Evolutionary conservation across 352 stramenopile species (phyloP).

Genomic region (Phytopythium aichiense): DNA sequence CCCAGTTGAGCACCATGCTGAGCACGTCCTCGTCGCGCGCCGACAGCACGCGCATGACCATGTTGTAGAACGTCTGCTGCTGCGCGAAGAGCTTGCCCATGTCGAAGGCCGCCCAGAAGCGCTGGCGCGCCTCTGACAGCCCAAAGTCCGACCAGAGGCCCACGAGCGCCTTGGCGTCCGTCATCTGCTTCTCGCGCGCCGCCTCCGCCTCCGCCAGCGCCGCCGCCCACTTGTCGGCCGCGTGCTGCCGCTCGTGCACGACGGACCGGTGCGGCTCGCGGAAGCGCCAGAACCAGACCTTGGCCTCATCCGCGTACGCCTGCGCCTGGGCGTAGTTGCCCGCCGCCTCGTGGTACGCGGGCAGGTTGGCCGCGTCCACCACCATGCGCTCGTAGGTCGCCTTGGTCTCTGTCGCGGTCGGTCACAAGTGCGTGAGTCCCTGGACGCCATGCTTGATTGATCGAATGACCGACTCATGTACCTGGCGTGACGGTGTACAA

Average conservation of each 20-base stretch:
- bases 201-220: constrained; percentile 53
- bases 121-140: constrained; percentile 61
- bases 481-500: constrained; percentile 49
- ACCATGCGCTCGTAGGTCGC: constrained; percentile 72
- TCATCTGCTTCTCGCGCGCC: constrained; percentile 67
- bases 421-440: neutral
- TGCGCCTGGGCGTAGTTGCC: constrained; percentile 47
- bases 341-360: constrained; percentile 73
- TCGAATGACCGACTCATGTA: neutral
- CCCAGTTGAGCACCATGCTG: constrained; percentile 79
- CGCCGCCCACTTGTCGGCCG: constrained; percentile 55
- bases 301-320: constrained; percentile 55
- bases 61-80: constrained; percentile 86
- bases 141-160: constrained; percentile 84
- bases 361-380: constrained; percentile 69
- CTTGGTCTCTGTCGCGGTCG: constrained; percentile 46
- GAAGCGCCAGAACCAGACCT: constrained; percentile 87
- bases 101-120: constrained; percentile 83
- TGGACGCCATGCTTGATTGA: no score
- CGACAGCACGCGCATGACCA: constrained; percentile 71
- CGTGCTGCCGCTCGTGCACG: constrained; percentile 48
- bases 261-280: constrained; percentile 65
- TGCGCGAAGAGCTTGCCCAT: constrained; percentile 84
- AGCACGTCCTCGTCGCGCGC: constrained; percentile 70
- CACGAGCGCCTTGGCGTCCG: constrained; percentile 70